Evolutionary conservation across 1,284 basidiomycete genomes (phyloP).

Genomic region (Rugiboletus extremiorientalis): DNA sequence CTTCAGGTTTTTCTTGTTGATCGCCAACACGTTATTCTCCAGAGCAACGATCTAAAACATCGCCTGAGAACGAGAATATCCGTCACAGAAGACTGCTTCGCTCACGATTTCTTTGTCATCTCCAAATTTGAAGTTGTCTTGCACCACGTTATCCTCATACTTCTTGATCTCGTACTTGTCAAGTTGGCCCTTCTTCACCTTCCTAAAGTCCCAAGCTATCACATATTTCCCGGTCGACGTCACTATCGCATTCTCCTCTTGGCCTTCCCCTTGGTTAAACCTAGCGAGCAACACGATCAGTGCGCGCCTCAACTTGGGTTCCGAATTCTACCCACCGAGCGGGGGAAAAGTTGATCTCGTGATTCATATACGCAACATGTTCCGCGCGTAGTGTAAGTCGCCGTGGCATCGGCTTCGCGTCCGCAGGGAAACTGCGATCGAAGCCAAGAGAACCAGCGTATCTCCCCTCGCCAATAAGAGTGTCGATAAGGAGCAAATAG

Average conservation of each 20-base stretch:
- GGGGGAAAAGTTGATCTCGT: constrained; percentile 87
- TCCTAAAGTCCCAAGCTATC: constrained; percentile 94
- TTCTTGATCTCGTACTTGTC: constrained; percentile 97
- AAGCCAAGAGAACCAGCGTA: constrained; percentile 90
- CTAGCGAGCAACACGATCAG: constrained; percentile 41
- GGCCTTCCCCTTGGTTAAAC: constrained; percentile 88
- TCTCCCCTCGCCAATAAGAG: constrained; percentile 89
- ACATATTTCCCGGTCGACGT: constrained; percentile 96
- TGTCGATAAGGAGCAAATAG: constrained; percentile 94
- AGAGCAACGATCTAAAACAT: constrained; percentile 81
- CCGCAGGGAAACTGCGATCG: constrained; percentile 94
- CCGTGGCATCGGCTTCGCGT: constrained; percentile 89
- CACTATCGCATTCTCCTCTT: constrained; percentile 93
- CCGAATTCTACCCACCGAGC: constrained; percentile 60
- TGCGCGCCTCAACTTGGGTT: neutral
- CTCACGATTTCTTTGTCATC: constrained; percentile 92
- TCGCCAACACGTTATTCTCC: constrained; percentile 90
- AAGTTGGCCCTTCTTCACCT: constrained; percentile 88
- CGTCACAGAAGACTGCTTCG: constrained; percentile 6
- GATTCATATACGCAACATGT: constrained; percentile 95
- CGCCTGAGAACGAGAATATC: neutral
- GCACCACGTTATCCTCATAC: constrained; percentile 93
- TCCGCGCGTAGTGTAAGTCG: constrained; percentile 89
- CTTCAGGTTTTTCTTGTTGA: constrained; percentile 91
- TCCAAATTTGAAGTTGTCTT: constrained; percentile 95